Evolutionary conservation across 2,329 filamentous ascomycete genomes (phyloP), one percentile per base, ranked within the genome.

Genomic region (Epicoccum nigrum): DNA sequence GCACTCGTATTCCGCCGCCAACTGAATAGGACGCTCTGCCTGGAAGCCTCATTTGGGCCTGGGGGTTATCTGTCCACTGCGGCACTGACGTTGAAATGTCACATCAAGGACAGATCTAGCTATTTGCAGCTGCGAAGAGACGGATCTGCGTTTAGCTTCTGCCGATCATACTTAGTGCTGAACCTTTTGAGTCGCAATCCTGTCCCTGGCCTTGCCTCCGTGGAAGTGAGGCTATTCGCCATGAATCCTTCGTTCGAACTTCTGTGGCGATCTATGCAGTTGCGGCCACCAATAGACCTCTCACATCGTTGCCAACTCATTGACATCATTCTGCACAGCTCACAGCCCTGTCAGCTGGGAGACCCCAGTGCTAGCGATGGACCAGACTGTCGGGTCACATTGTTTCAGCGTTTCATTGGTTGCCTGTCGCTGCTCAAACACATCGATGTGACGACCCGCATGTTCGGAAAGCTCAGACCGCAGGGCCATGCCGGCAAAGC

Each of bases 81-180:
- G 48, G 25, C 33, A 31, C 31, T 46, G 48, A 52, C 50, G 25
- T 34, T 33, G 31, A 41, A 46, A 58, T 53, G 60, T 65, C 59
- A 65, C 60, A 17, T 38, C 39, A 34, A 52, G 3, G 33, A 44
- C 37, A 45, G 35, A 37, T 63, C 59, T 64, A 49, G 58, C 58
- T 51, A 38, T 23, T 46, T 25, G 43, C 43, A 46, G 38, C 38
- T 38, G 44, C 45, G 47, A 49, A 45, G 46, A 48, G 27, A 41
- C 33, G 51, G 62, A 65, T 65, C 59, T 58, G 58, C 60, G 48
- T 31, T 49, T 58, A 56, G 53, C 20, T 37, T 16, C 28, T 41
- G 51, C 39, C 51, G 51, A 58, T 58, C 51, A 55, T 53, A 30
- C 40, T 27, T 35, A 48, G 45, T 38, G 40, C 25, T 7, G 48